Evolutionary conservation across 1,284 basidiomycete species (phyloP).

Genomic region (Porogramme epimiltina): DNA sequence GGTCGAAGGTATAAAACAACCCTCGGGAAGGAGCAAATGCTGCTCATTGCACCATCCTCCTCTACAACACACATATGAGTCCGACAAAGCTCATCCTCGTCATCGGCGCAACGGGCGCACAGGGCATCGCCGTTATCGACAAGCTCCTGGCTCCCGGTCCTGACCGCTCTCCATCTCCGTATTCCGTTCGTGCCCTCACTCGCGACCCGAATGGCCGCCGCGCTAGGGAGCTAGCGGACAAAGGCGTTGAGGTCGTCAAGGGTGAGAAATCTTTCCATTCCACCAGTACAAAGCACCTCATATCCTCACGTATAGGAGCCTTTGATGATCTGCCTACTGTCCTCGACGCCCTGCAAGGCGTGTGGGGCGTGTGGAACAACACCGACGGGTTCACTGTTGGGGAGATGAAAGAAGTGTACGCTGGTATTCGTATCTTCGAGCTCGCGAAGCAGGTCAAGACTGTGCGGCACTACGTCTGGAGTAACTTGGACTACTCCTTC

Average conservation of each 20-base stretch:
- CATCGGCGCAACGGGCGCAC: constrained; percentile 53
- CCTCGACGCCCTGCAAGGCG: constrained; percentile 39
- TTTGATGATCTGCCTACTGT: constrained; percentile 37
- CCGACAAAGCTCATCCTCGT: constrained; percentile 54
- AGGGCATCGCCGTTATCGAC: constrained; percentile 49
- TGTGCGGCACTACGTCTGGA: constrained; percentile 52
- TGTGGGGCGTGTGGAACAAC: constrained; percentile 48
- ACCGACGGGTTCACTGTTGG: constrained; percentile 50
- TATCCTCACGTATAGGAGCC: constrained; percentile 11
- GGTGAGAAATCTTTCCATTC: constrained; percentile 29
- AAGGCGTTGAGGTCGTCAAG: constrained; percentile 45
- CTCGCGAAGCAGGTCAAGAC: constrained; percentile 41
- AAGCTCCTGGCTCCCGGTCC: constrained; percentile 38
- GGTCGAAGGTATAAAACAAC: no score
- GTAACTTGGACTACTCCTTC: constrained; percentile 43
- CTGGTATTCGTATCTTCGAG: constrained; percentile 50
- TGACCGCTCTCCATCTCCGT: constrained; percentile 46
- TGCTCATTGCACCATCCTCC: no score
- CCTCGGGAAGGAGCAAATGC: no score
- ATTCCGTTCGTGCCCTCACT: constrained; percentile 48
- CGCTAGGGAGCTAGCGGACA: constrained; percentile 38
- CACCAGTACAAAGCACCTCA: background rate
- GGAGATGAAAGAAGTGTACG: constrained; percentile 42
- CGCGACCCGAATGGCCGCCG: constrained; percentile 40
- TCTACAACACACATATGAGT: no score